phyloP scores from a whole-genome alignment of 2,329 filamentous ascomycete species.

The Zymoseptoria tritici region DNA sequence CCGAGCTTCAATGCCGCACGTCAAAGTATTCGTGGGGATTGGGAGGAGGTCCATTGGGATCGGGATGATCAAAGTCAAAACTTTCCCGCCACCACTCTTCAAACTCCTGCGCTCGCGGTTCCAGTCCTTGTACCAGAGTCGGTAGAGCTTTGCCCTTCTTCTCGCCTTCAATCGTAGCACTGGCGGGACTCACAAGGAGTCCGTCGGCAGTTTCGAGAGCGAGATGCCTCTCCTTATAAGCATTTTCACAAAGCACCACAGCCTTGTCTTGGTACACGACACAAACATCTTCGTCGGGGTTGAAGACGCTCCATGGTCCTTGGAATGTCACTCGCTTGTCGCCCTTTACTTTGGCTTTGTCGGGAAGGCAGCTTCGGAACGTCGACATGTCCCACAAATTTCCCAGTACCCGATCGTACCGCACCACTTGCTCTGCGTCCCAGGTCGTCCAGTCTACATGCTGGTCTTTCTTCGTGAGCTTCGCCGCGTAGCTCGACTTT shows the following conservation, averaged over 20 bases:
- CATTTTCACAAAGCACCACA: neutral
- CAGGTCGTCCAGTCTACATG: constrained; percentile 55
- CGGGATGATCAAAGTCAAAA: too few species aligned
- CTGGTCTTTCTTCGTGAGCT: constrained; percentile 59
- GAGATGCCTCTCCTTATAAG: too few species aligned
- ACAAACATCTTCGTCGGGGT: neutral
- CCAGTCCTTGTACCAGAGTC: too few species aligned
- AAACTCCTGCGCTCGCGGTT: too few species aligned
- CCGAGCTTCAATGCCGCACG: too few species aligned
- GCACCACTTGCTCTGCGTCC: constrained; percentile 47
- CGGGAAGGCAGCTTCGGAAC: constrained; percentile 9
- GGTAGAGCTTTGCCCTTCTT: constrained; percentile 10
- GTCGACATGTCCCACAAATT: constrained; percentile 54
- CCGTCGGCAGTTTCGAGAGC: constrained; percentile 17
- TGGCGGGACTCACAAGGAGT: constrained; percentile 10
- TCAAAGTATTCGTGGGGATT: too few species aligned
- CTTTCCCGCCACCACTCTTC: too few species aligned
- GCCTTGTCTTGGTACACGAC: constrained; percentile 1
- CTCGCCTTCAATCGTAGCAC: constrained; percentile 19
- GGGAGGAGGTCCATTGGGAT: too few species aligned
- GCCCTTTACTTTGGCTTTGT: neutral
- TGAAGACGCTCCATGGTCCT: constrained; percentile 17
- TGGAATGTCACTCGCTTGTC: constrained; percentile 18
- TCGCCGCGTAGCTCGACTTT: constrained; percentile 53
- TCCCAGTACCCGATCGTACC: constrained; percentile 54